Conservation (phyloP, 2,329 filamentous ascomycete genomes). For the Coniochaeta sp. region DNA sequence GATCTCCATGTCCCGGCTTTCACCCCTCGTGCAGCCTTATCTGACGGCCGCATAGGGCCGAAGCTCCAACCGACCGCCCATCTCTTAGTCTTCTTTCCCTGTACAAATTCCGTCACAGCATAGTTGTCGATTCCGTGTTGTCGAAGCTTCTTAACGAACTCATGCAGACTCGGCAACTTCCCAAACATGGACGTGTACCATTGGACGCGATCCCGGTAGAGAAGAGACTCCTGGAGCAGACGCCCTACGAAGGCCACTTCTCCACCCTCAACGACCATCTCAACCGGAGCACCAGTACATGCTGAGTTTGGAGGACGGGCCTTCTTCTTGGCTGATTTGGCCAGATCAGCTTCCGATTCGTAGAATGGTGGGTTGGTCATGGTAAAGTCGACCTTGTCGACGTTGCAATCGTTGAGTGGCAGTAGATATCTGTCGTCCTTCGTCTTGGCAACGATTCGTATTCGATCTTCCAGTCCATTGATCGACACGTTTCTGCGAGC, state of each 20-base stretch:
- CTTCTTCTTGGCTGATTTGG: constrained; percentile 58
- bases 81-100: constrained; percentile 69
- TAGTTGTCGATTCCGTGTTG: constrained; percentile 62
- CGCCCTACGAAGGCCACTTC: constrained; percentile 91
- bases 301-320: constrained; percentile 60
- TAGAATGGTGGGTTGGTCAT: constrained; percentile 98
- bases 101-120: constrained; percentile 72
- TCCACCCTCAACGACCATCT: constrained; percentile 72
- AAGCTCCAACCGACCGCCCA: constrained; percentile 93
- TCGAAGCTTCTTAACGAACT: constrained; percentile 52
- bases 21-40: constrained; percentile 35
- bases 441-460: constrained; percentile 53
- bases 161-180: constrained; percentile 62
- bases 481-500: constrained; percentile 58
- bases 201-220: constrained; percentile 45
- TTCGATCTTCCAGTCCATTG: constrained; percentile 58
- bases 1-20: constrained; percentile 30
- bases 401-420: constrained; percentile 46
- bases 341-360: constrained; percentile 61
- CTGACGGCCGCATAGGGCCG: constrained; percentile 52
- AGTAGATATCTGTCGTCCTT: constrained; percentile 47
- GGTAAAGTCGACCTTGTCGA: constrained; percentile 61
- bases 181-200: constrained; percentile 95
- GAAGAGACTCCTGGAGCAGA: constrained; percentile 31
- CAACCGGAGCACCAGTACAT: constrained; percentile 67